Base-by-base conservation (phyloP, 768 basidiomycete genomes). In the Boletus sp. region DNA sequence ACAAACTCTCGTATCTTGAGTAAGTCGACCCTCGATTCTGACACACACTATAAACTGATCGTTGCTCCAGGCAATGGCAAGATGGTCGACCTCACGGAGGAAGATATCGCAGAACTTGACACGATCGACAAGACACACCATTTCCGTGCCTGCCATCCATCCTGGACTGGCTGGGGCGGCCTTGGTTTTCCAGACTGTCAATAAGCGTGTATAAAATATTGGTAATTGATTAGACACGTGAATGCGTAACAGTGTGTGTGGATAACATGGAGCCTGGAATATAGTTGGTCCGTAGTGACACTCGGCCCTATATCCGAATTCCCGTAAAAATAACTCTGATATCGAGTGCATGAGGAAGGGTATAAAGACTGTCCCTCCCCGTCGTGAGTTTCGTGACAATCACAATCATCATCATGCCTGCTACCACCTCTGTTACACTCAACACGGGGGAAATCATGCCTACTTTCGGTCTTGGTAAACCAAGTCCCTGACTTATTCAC, bases 381-480 rank as follows among this genome's bases (percentile, higher is more conserved):
- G 11, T 52, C 30, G 5, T 45, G 4, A n/a, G 24, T 24, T 24
- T 24, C 24, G 24, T 24, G 24, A 24, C 24, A 41, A 17, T 32
- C 24, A 41, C 15, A 41, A 29, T 17, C 32, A 8, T 28, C 57
- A 67, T 9, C 35, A 85, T 86, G 84, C 81, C 83, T 63, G 77
- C 77, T 29, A 72, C 70, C 42, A 76, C 61, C 44, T 70, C 73
- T 29, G 75, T 85, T 46, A 87, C 79, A 58, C 83, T 92, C 63
- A 91, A 90, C 78, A 91, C 86, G 29, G 89, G 90, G 28, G 83
- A 82, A 49, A 76, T 81, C 64, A 92, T 94, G 80, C 89, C 90
- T 66, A 83, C 83, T 15, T 75, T 92, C 37, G 86, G 86, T 47
- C 80, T 90, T 52, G 87, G 85, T 80, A 61, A 37, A 74, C 62